Percentiles rank a stretch among this genome's conserved stretches.
These are phyloP conservation scores for Talaromyces islandicus DNA, from an alignment of 2,329 filamentous ascomycete genomes.

Conservation along the genomic window DNA sequence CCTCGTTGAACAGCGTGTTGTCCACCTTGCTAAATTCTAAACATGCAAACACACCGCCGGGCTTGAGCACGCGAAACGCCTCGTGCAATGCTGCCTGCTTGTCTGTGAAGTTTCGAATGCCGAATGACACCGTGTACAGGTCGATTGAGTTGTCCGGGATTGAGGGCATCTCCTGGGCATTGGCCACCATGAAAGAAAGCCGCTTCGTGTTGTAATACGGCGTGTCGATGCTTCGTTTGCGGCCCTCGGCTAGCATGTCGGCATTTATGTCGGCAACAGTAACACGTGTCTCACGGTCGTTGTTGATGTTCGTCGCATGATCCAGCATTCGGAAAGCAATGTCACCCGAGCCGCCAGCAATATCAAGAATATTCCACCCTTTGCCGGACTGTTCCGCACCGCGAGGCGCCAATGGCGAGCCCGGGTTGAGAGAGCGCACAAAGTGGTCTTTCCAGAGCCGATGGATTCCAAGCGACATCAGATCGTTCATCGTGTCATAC, in stretches of 20 bases:
- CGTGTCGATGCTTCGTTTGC: constrained; percentile 64
- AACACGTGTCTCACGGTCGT: constrained; percentile 73
- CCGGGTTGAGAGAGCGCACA: constrained; percentile 83
- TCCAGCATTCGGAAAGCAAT: constrained; percentile 95
- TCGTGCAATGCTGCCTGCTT: constrained; percentile 77
- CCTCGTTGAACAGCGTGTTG: constrained; percentile 68
- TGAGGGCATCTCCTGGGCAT: constrained; percentile 67
- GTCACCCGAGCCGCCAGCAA: constrained; percentile 94
- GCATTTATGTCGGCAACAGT: constrained; percentile 96
- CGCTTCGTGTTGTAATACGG: constrained; percentile 52
- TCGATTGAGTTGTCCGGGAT: constrained; percentile 72
- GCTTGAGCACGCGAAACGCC: constrained; percentile 82
- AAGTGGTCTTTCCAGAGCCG: constrained; percentile 97
- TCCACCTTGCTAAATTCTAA: constrained; percentile 89
- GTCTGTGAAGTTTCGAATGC: constrained; percentile 94
- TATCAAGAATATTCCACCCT: constrained; percentile 78
- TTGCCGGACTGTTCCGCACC: constrained; percentile 23
- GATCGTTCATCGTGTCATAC: constrained; percentile 98
- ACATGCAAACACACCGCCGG: constrained; percentile 92
- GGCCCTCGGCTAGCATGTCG: constrained; percentile 85
- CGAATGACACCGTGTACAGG: constrained; percentile 95
- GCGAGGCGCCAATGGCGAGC: constrained; percentile 44
- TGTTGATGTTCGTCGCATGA: constrained; percentile 74
- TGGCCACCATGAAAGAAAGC: constrained; percentile 76
- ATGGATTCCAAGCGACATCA: constrained; percentile 97